Evolutionary conservation across 768 basidiomycete species (phyloP).

Genomic region (Mycena epipterygia): DNA sequence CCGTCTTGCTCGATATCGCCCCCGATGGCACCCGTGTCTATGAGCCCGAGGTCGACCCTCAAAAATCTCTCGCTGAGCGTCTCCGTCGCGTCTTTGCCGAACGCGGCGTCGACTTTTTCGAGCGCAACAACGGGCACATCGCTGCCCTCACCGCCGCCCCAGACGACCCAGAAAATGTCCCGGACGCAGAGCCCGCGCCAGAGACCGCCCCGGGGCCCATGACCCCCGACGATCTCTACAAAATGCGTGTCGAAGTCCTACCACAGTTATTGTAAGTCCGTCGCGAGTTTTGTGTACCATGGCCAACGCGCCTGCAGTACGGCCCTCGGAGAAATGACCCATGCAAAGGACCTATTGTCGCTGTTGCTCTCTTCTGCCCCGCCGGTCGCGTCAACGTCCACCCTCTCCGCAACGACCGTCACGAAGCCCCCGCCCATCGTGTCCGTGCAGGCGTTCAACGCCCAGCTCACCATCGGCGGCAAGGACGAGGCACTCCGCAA

Average conservation of each 20-base stretch:
- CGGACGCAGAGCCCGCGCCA: conserved; percentile 41
- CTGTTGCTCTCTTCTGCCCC: conserved; percentile 63
- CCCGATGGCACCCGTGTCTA: conserved; percentile 77
- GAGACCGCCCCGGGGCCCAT: conserved; percentile 60
- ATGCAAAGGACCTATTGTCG: conserved; percentile 78
- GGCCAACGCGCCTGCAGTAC: conserved; percentile 57
- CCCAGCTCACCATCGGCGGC: conserved; percentile 79
- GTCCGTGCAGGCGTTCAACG: conserved; percentile 80
- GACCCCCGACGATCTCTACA: conserved; percentile 79
- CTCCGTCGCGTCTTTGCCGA: conserved; percentile 80
- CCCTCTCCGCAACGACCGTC: conserved; percentile 73
- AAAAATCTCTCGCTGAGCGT: conserved; percentile 72
- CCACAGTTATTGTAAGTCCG: conserved; percentile 79
- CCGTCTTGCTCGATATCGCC: conserved; percentile 75
- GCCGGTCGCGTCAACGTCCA: conserved; percentile 14
- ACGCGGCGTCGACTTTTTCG: conserved; percentile 83
- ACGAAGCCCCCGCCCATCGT: conserved; percentile 74
- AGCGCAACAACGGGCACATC: conserved; percentile 54
- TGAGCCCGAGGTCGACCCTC: conserved; percentile 73
- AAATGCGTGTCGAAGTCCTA: conserved; percentile 80
- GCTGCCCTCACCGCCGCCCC: conserved; percentile 31
- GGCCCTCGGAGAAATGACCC: conserved; percentile 84
- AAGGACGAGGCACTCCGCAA: conserved; percentile 87
- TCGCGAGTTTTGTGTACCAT: not conserved
- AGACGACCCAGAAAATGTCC: conserved; percentile 44